Conservation (phyloP, 768 basidiomycete species). For the Jaapia argillacea region DNA sequence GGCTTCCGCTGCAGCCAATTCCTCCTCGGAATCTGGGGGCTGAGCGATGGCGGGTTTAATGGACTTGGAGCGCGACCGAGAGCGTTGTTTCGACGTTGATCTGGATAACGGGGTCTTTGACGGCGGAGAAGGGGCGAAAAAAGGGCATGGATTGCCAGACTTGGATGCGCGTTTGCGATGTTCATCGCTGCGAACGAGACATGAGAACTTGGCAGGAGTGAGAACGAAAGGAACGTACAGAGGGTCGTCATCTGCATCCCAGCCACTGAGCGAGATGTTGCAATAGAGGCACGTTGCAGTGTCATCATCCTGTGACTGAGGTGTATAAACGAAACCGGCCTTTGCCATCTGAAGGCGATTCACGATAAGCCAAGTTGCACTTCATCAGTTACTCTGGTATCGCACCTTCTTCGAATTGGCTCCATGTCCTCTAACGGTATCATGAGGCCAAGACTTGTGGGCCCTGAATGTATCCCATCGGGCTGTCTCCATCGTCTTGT, state of each 20-base stretch:
- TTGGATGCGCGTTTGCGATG: slow-evolving; percentile 60
- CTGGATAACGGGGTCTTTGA: slow-evolving; percentile 12
- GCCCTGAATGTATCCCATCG: slow-evolving; percentile 54
- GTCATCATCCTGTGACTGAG: slow-evolving; percentile 61
- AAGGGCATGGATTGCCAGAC: slow-evolving; percentile 30
- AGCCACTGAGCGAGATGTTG: slow-evolving; percentile 66
- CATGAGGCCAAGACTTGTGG: slow-evolving; percentile 61
- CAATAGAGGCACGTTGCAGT: slow-evolving; percentile 84
- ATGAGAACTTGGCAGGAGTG: background rate
- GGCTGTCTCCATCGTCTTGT: slow-evolving; percentile 63
- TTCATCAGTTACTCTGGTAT: background rate
- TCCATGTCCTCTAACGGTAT: slow-evolving; percentile 46
- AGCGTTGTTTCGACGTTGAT: slow-evolving; percentile 14
- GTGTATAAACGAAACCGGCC: slow-evolving; percentile 81
- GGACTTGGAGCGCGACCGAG: slow-evolving; percentile 12
- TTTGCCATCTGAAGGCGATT: slow-evolving; percentile 58
- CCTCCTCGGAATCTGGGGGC: slow-evolving; percentile 8
- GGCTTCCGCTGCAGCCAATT: slow-evolving; percentile 6
- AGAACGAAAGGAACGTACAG: slow-evolving; percentile 43
- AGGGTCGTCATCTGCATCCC: slow-evolving; percentile 85
- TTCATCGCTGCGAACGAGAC: slow-evolving; percentile 42
- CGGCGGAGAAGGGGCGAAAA: slow-evolving; percentile 23
- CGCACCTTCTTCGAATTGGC: slow-evolving; percentile 64
- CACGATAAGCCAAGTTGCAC: too few species aligned
- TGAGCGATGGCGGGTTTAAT: too few species aligned